Evolutionary conservation across 163 green algal genomes (phyloP).

Genomic region (Scenedesmus sp.): DNA sequence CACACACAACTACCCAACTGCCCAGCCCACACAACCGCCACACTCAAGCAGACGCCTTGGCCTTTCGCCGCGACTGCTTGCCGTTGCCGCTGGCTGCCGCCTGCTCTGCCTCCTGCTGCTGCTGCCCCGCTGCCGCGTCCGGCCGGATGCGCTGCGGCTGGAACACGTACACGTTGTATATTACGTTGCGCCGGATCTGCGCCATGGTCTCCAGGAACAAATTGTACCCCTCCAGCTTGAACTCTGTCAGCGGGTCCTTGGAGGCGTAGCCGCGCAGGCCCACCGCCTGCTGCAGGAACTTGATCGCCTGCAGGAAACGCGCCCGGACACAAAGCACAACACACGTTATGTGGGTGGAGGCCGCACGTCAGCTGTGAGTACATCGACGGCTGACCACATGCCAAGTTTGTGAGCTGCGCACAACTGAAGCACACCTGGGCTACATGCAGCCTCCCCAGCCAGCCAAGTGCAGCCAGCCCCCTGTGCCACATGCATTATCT

Average conservation of each 20-base stretch:
- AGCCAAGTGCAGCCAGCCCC: too few relatives aligned
- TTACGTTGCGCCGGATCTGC: slow-evolving; percentile 93
- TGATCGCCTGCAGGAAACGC: slow-evolving; percentile 70
- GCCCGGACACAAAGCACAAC: background rate
- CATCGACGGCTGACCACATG: background rate
- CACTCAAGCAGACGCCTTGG: slow-evolving; percentile 41
- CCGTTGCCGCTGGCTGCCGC: slow-evolving; percentile 22
- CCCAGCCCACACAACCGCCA: too few relatives aligned
- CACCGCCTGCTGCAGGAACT: slow-evolving; percentile 97
- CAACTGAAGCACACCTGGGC: background rate
- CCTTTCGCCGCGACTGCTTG: slow-evolving; percentile 16
- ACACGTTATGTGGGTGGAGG: background rate
- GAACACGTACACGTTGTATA: slow-evolving; percentile 98
- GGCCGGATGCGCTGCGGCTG: slow-evolving; percentile 60
- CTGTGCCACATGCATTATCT: too few relatives aligned
- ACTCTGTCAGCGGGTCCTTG: slow-evolving; percentile 98
- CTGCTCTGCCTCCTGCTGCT: slow-evolving; percentile 20
- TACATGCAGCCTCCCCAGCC: too few relatives aligned
- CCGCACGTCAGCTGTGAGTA: background rate
- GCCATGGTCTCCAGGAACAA: slow-evolving; percentile 98
- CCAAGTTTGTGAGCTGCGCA: background rate
- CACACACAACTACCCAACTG: too few relatives aligned
- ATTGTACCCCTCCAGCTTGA: slow-evolving; percentile 99
- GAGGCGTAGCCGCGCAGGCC: slow-evolving; percentile 93
- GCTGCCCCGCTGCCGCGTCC: background rate